Conservation (phyloP, 306 rosid species). For the Rubus idaeus region DNA sequence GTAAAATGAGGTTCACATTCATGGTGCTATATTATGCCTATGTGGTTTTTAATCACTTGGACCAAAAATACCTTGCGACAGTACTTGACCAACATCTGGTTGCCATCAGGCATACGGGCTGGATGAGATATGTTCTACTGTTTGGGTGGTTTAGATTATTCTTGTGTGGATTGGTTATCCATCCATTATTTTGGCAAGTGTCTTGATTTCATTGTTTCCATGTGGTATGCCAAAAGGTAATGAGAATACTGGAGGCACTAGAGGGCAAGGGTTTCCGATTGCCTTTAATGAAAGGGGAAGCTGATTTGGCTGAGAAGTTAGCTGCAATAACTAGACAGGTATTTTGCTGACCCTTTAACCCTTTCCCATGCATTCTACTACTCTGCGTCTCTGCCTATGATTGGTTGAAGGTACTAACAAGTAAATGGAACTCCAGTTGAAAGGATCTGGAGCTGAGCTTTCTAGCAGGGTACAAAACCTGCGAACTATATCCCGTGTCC, state of each 20-base stretch:
- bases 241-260: constrained; percentile 89
- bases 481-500: constrained; percentile 65
- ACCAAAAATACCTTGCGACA: background rate
- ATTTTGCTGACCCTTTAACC: background rate
- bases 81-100: background rate
- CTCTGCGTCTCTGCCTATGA: background rate
- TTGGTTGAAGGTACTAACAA: constrained; percentile 30
- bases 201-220: constrained; percentile 6
- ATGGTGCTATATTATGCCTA: background rate
- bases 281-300: constrained; percentile 93
- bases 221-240: constrained; percentile 54
- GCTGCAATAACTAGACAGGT: constrained; percentile 91
- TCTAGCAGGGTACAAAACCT: constrained; percentile 91
- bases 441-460: constrained; percentile 87
- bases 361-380: background rate
- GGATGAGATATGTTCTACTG: background rate
- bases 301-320: constrained; percentile 83
- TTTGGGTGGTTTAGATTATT: background rate
- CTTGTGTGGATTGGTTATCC: background rate
- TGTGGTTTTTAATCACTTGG: background rate
- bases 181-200: background rate
- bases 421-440: constrained; percentile 57
- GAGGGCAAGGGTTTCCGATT: constrained; percentile 90
- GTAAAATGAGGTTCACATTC: background rate
- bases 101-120: background rate